Evolutionary conservation across 2,329 filamentous ascomycete genomes (phyloP).

Genomic region (Alternaria angustiovoidea): DNA sequence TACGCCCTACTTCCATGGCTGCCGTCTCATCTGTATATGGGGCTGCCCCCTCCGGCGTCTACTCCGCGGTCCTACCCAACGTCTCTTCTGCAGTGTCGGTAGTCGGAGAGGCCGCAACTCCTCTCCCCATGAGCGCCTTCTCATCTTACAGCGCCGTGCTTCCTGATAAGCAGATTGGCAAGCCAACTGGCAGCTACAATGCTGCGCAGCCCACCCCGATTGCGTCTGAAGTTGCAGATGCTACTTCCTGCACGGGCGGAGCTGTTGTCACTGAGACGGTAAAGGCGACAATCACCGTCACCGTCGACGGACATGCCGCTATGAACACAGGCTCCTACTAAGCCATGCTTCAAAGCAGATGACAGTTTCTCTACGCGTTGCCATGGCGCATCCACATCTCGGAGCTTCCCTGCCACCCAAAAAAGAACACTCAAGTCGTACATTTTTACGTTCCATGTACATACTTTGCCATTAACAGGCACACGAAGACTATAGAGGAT

Average conservation of each 20-base stretch:
- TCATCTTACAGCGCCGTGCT: slow-evolving; percentile 20
- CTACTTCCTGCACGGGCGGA: slow-evolving; percentile 17
- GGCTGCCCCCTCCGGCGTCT: background rate
- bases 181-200: slow-evolving; percentile 6
- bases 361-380: background rate
- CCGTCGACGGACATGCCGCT: slow-evolving; percentile 18
- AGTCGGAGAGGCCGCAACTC: slow-evolving; percentile 11
- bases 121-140: slow-evolving; percentile 4
- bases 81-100: background rate
- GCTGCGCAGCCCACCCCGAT: slow-evolving; percentile 4
- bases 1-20: slow-evolving; percentile 11
- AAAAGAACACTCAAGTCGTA: background rate
- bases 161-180: slow-evolving; percentile 19
- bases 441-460: slow-evolving; percentile 11
- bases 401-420: background rate
- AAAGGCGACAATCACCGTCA: slow-evolving; percentile 38
- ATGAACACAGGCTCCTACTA: slow-evolving; percentile 14
- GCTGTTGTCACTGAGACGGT: slow-evolving; percentile 30
- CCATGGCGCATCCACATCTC: background rate
- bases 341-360: background rate
- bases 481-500: slow-evolving; percentile 1
- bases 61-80: slow-evolving; percentile 3
- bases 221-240: slow-evolving; percentile 12
- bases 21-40: background rate
- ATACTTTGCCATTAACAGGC: slow-evolving; percentile 4